Evolutionary conservation across 2,329 filamentous ascomycete species (phyloP).

Genomic region (Berkeleyomyces basicola): DNA sequence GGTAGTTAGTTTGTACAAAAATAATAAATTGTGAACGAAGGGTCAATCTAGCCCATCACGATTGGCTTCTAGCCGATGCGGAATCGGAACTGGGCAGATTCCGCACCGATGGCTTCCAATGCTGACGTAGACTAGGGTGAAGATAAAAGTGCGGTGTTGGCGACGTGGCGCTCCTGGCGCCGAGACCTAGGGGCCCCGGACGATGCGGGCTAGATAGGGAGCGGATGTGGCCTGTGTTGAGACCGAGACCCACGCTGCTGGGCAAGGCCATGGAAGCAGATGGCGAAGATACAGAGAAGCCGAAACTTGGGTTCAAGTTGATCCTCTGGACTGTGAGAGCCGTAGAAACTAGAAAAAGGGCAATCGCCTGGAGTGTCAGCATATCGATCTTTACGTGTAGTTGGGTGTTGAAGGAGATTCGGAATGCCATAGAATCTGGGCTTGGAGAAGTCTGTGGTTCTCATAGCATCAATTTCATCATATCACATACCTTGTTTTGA

Average conservation of each 20-base stretch:
- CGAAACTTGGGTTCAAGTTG: neutral
- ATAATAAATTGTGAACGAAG: too few species aligned
- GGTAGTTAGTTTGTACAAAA: too few species aligned
- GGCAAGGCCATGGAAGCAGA: neutral
- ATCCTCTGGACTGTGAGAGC: slow-evolving; percentile 3
- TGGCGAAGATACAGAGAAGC: neutral
- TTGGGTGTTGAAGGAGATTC: neutral
- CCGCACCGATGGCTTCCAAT: neutral
- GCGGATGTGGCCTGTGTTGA: neutral
- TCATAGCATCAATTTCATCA: neutral
- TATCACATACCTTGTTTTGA: slow-evolving; percentile 1
- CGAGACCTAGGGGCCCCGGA: neutral
- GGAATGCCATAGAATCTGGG: neutral
- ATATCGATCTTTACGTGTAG: neutral
- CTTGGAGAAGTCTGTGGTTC: neutral
- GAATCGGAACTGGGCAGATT: neutral
- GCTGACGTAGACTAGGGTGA: neutral
- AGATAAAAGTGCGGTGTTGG: slow-evolving; percentile 2
- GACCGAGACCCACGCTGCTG: neutral
- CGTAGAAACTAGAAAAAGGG: neutral
- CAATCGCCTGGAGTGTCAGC: neutral
- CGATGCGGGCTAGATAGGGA: slow-evolving; percentile 3
- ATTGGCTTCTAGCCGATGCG: neutral
- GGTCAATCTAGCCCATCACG: neutral
- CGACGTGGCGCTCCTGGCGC: neutral